phyloP scores from a whole-genome alignment of 352 stramenopile species.

The Pythium insidiosum region DNA sequence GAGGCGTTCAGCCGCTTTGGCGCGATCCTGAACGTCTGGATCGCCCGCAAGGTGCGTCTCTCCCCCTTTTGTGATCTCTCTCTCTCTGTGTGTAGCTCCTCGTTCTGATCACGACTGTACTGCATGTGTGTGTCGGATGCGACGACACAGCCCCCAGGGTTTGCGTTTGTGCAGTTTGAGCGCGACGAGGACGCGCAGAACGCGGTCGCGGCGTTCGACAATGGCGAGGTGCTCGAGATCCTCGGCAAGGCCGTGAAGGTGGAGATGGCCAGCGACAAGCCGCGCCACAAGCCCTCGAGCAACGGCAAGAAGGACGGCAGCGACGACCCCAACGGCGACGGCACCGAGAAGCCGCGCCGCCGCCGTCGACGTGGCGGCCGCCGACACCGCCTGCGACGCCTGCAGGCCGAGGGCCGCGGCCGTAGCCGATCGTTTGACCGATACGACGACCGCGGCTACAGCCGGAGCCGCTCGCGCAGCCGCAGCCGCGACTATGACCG shows the following conservation, averaged over 20 bases:
- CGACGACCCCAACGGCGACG: not conserved
- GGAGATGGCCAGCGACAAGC: constrained; percentile 47
- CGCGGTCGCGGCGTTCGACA: constrained; percentile 34
- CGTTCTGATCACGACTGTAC: not conserved
- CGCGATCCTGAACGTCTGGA: constrained; percentile 64
- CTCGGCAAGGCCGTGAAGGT: constrained; percentile 69
- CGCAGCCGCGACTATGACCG: too few relatives aligned
- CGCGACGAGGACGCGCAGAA: constrained; percentile 29
- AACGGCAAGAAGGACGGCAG: not conserved
- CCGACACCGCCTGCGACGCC: not conserved
- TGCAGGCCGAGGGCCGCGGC: too few relatives aligned
- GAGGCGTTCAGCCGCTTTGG: constrained; percentile 55
- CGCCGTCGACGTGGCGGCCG: not conserved
- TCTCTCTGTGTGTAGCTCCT: not conserved
- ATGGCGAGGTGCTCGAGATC: constrained; percentile 37
- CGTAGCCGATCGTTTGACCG: too few relatives aligned
- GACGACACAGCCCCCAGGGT: constrained; percentile 51
- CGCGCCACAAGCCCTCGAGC: not conserved
- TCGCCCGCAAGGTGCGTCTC: constrained; percentile 50
- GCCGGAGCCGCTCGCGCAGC: not conserved
- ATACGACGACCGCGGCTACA: not conserved
- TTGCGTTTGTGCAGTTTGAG: constrained; percentile 70
- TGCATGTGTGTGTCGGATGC: constrained; percentile 4
- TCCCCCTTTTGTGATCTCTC: not conserved
- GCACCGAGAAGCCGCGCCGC: not conserved